phyloP scores from a whole-genome alignment of 2,329 filamentous ascomycete genomes.

The Cladobotryum protrusum region DNA sequence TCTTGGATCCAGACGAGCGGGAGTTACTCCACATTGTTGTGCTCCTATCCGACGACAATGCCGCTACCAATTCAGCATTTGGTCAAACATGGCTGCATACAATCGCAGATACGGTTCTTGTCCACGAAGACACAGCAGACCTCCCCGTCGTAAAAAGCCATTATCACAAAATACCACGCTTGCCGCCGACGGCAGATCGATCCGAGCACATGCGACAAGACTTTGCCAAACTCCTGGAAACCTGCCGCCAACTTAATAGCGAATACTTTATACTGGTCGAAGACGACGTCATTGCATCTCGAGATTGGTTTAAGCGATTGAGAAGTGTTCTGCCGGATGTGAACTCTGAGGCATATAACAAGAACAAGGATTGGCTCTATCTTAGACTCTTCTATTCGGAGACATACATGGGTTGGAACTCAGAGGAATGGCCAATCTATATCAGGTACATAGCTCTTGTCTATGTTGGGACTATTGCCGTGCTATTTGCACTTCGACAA shows the following conservation, averaged over 20 bases:
- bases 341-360: constrained; percentile 12
- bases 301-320: constrained; percentile 24
- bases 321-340: constrained; percentile 16
- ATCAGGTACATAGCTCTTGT: constrained; percentile 14
- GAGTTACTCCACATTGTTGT: constrained; percentile 21
- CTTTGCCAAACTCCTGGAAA: constrained; percentile 20
- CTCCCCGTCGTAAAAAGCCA: background rate
- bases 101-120: constrained; percentile 23
- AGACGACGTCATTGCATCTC: constrained; percentile 27
- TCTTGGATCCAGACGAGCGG: constrained; percentile 21
- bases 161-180: constrained; percentile 12
- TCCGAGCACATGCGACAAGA: constrained; percentile 23
- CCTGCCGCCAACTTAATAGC: constrained; percentile 18
- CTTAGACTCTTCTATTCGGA: constrained; percentile 31
- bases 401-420: constrained; percentile 30
- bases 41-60: constrained; percentile 23
- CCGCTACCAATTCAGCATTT: constrained; percentile 21
- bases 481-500: constrained; percentile 12
- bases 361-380: constrained; percentile 24
- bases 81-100: constrained; percentile 23
- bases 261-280: constrained; percentile 27
- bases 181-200: constrained; percentile 12
- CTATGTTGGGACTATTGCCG: constrained; percentile 13
- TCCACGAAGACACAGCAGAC: constrained; percentile 18
- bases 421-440: constrained; percentile 26